phyloP scores from a whole-genome alignment of 1,284 basidiomycete genomes.

The Ceratobasidium sp. region DNA sequence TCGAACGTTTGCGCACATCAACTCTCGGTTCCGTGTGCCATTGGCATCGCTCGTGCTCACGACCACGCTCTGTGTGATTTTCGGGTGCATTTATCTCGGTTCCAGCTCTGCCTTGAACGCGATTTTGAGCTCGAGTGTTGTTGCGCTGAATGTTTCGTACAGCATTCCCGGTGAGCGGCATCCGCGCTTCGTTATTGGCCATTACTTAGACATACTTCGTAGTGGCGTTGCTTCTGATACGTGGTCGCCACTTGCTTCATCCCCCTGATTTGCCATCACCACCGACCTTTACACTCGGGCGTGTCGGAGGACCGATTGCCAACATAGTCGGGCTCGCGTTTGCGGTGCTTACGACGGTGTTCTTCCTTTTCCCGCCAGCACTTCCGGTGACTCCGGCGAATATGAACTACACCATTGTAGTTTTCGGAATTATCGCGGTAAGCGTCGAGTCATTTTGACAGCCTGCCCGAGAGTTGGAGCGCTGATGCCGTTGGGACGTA shows the following conservation, averaged over 20 bases:
- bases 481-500: conserved; percentile 30
- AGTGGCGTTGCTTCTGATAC: conserved; percentile 51
- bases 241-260: conserved; percentile 51
- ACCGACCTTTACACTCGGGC: conserved; percentile 48
- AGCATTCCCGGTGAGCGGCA: conserved; percentile 50
- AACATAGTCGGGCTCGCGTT: conserved; percentile 54
- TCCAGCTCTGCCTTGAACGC: conserved; percentile 59
- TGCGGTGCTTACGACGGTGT: conserved; percentile 53
- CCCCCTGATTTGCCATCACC: conserved; percentile 40
- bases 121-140: conserved; percentile 52
- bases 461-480: not conserved
- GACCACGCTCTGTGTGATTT: conserved; percentile 54
- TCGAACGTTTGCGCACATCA: conserved; percentile 58
- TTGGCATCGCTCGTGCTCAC: conserved; percentile 66
- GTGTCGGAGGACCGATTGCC: conserved; percentile 48
- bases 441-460: conserved; percentile 41
- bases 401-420: conserved; percentile 56
- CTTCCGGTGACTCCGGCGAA: conserved; percentile 50
- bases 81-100: conserved; percentile 61
- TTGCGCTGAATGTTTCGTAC: conserved; percentile 55
- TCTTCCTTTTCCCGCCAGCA: conserved; percentile 58
- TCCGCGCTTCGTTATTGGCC: not conserved
- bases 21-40: conserved; percentile 57
- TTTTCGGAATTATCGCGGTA: conserved; percentile 44
- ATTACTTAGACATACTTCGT: not conserved